Percentiles rank a stretch among this genome's conserved stretches.
Evolutionary conservation across 208 protist genomes (phyloP).

Genomic region (Acanthamoeba royreba): DNA sequence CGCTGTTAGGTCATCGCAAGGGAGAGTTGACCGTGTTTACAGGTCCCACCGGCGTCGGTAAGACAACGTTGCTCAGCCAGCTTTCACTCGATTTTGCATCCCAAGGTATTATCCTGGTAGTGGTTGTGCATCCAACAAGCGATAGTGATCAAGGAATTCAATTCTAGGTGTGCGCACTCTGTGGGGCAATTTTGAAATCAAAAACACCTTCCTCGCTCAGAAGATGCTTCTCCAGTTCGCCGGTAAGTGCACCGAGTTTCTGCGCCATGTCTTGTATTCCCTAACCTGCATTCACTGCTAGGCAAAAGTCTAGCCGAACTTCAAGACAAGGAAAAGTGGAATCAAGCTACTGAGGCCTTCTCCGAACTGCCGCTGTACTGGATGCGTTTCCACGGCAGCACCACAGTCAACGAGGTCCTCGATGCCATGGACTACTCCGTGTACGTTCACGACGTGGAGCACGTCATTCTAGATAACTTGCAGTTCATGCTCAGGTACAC

Average conservation of each 20-base stretch:
- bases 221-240: conserved; percentile 74
- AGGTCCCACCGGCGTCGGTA: conserved; percentile 77
- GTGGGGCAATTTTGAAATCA: conserved; percentile 81
- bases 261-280: neutral
- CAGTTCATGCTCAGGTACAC: conserved; percentile 74
- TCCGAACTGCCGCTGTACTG: conserved; percentile 74
- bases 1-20: conserved; percentile 62
- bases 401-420: conserved; percentile 72
- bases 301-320: neutral
- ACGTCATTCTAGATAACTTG: conserved; percentile 80
- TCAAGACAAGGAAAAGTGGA: conserved; percentile 51
- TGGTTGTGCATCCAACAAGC: neutral
- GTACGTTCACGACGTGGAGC: conserved; percentile 78
- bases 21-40: conserved; percentile 80
- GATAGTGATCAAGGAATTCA: too few species aligned
- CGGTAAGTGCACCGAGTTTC: neutral
- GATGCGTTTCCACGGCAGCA: conserved; percentile 75
- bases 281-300: neutral
- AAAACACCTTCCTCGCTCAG: conserved; percentile 65
- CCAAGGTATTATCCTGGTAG: conserved; percentile 36
- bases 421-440: conserved; percentile 81
- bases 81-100: conserved; percentile 71
- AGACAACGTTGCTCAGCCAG: conserved; percentile 72
- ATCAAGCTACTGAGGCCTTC: conserved; percentile 56
- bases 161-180: conserved; percentile 70